Base-by-base conservation (phyloP, 192 early-diverging fungal species). In the Dissophora globulifera region DNA sequence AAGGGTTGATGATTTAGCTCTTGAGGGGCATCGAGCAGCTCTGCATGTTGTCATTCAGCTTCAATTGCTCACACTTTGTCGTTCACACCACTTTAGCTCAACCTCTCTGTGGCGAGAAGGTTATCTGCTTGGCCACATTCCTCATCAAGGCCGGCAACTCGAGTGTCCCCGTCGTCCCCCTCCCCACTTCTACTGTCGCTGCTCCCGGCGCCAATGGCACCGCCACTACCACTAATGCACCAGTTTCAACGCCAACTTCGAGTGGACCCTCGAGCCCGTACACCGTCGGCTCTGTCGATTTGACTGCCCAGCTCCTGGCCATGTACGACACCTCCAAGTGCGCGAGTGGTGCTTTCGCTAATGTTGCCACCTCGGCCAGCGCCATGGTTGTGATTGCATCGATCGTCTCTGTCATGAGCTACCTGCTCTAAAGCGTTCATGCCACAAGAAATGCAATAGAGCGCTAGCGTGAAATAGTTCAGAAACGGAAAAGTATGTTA, bases 91-190 rank as follows among this genome's bases (percentile, higher is more conserved):
- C n/a, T 59, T 12, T 69, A 75, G 71, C 57, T 40, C 47, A 65
- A 31, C 56, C 62, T 27, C 35, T 75, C n/a, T 75, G 71, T 57
- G 38, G 31, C 3, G 6, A 22, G 23, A 75, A 75, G 3, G 62
- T 75, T 13, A 27, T 54, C 20, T 75, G 71, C 57, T 32, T 43
- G 23, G 69, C 69, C 40, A 53, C 62, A 11, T 74, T 74, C 62
- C 31, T 62, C 31, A 8, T 27, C 43, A 8, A 46, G 27, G n/a
- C 47, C 22, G 26, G 17, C 54, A 42, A 50, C 47, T 3, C 60
- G 22, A 31, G 29, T 12, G 3, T 49, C 33, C n/a, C 69, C 48
- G 45, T 26, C 20, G 5, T 49, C 33, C n/a, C 69, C 48, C 29
- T 26, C 20, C 2, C 67, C 10, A 20, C 50, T 3, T 12, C 51